Conservation (phyloP, 208 protist species). For the Kentomonas sorsogonicus region DNA sequence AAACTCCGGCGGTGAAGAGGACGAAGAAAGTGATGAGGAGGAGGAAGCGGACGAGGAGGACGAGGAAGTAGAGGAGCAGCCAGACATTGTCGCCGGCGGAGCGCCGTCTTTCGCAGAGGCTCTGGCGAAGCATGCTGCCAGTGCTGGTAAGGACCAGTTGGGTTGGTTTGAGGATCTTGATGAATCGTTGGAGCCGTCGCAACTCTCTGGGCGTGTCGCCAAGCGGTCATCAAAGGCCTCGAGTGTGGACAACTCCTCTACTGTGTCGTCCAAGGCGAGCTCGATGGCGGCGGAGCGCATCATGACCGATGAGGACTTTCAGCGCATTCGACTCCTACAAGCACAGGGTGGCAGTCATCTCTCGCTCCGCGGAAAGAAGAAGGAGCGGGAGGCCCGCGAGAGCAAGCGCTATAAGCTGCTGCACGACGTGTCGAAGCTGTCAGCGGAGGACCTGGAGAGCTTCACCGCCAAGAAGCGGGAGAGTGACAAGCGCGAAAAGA, state of each 20-base stretch:
- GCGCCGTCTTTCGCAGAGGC: slow-evolving; percentile 6
- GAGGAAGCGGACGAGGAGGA: slow-evolving; percentile 24
- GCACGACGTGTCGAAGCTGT: slow-evolving; percentile 78
- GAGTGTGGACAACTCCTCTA: no score
- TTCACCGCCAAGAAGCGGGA: slow-evolving; percentile 81
- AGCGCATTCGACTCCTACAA: slow-evolving; percentile 74
- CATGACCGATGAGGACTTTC: slow-evolving; percentile 80
- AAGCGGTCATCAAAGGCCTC: no score
- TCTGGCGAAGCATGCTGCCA: slow-evolving; percentile 13
- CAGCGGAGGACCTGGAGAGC: slow-evolving; percentile 78
- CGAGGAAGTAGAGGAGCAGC: slow-evolving; percentile 27
- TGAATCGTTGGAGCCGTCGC: no score
- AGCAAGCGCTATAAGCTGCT: slow-evolving; percentile 65
- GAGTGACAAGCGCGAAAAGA: slow-evolving; percentile 77
- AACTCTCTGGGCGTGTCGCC: no score
- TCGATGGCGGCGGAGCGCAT: slow-evolving; percentile 55
- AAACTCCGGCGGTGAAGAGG: slow-evolving; percentile 21
- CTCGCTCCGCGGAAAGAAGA: slow-evolving; percentile 67
- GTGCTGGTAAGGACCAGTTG: slow-evolving; percentile 6
- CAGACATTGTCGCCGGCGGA: no score
- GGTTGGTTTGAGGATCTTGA: slow-evolving; percentile 75
- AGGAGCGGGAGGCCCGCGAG: slow-evolving; percentile 44
- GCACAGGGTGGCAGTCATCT: slow-evolving; percentile 61
- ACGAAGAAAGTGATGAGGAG: slow-evolving; percentile 22
- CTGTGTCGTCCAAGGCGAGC: slow-evolving; percentile 17